Base-by-base conservation (phyloP, 495 filamentous ascomycete species). In the Aspergillus coremiiformis region DNA sequence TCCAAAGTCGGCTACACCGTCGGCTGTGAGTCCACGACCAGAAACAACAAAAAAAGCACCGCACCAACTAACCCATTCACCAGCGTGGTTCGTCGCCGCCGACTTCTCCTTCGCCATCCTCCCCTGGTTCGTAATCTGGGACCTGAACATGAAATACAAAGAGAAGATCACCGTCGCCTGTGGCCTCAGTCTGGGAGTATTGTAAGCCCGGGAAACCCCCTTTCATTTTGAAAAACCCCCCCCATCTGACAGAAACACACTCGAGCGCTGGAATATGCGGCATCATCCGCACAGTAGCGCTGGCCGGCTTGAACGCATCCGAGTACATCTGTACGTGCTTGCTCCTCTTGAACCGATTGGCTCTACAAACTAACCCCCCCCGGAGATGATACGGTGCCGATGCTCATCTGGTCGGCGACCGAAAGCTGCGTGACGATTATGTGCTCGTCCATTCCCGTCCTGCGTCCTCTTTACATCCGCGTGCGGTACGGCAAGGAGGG, bases 61-160 rank as follows among this genome's bases (percentile, higher is more conserved):
- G n/a, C n/a, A n/a, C n/a, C 24, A 5, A 14, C 10, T 9, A 11
- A 49, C 32, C 5, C 8, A n/a, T 1, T 46, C 35, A 24, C 8
- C 14, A 63, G 60, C 63, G 10, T 62, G 61, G 58, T 64, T 62
- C 26, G 58, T 62, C 12, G 61, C 51, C 12, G 55, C 55, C 19
- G 63, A 66, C 43, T 60, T 66, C 30, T 53, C 55, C 21, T 62
- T 66, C 44, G 63, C 63, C 0, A 61, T 61, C 26, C 61, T 66
- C 1, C 63, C 61, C 1, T 66, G 63, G 63, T 64, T 66, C 21
- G 55, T 64, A 17, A 48, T 65, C 21, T 66, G 63, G 63, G 56
- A 66, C 42, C 52, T 64, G 46, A 66, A 64, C 29, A 66, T 66
- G 61, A 66, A 64, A 23, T 50, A 56, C 11, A 66, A 62, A 39